Percentiles rank a stretch among this genome's conserved stretches.
Evolutionary conservation across 371 early-diverging fungal genomes (phyloP).

Genomic region (Thermomucor indicae-seudaticae): DNA sequence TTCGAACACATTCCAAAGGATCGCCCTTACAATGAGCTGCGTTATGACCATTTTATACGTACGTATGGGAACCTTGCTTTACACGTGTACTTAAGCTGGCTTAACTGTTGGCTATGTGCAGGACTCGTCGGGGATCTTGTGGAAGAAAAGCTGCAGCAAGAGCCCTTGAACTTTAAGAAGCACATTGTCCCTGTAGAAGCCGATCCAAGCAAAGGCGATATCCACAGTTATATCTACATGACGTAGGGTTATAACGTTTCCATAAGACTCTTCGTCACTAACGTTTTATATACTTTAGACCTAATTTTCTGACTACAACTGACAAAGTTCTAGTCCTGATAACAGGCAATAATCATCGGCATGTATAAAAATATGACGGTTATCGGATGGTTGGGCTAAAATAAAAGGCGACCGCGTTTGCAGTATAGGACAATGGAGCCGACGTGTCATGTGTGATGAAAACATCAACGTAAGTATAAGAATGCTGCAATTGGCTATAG

Average conservation of each 20-base stretch:
- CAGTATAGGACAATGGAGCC: constrained; percentile 44
- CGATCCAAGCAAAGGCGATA: constrained; percentile 23
- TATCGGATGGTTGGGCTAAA: background rate
- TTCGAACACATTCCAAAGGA: constrained; percentile 37
- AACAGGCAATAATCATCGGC: constrained; percentile 39
- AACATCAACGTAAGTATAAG: constrained; percentile 24
- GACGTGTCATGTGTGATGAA: constrained; percentile 41
- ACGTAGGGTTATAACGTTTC: constrained; percentile 16
- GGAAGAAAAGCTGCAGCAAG: constrained; percentile 22
- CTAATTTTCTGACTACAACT: constrained; percentile 40
- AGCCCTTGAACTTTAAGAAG: constrained; percentile 28
- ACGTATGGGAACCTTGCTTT: background rate
- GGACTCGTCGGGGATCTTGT: constrained; percentile 36
- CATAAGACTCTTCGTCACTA: background rate
- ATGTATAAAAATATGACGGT: background rate
- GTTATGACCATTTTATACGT: constrained; percentile 40
- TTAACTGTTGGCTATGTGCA: constrained; percentile 1
- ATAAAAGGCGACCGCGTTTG: background rate
- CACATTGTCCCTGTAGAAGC: constrained; percentile 26
- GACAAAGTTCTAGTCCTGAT: constrained; percentile 37
- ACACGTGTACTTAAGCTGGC: background rate
- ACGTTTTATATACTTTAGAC: constrained; percentile 14
- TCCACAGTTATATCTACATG: constrained; percentile 37
- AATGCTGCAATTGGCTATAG: background rate
- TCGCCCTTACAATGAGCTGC: constrained; percentile 31